Conservation (phyloP, 805 yeast genomes). For the Kluyveromyces aestuarii region DNA sequence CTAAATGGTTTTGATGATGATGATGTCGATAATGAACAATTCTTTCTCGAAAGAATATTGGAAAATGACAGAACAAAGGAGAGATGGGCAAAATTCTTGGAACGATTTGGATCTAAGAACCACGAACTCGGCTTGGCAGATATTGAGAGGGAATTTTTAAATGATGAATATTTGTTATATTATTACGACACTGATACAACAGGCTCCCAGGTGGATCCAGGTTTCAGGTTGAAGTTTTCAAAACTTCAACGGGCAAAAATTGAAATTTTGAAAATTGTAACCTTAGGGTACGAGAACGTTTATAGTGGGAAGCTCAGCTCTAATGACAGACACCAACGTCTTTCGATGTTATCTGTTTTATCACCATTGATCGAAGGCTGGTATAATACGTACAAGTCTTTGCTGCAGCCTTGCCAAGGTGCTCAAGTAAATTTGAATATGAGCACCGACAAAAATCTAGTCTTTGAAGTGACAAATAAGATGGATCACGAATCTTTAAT, state of each 20-base stretch:
- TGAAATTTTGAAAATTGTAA: conserved; percentile 68
- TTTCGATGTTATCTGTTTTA: conserved; percentile 62
- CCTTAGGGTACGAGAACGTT: conserved; percentile 75
- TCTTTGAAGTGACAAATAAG: conserved; percentile 23
- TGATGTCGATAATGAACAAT: conserved; percentile 27
- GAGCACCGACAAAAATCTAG: conserved; percentile 26
- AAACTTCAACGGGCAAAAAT: conserved; percentile 64
- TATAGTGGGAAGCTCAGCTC: conserved; percentile 49
- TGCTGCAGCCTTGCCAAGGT: conserved; percentile 39
- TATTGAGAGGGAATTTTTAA: conserved; percentile 23
- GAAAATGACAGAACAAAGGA: conserved; percentile 16
- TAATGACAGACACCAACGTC: conserved; percentile 51
- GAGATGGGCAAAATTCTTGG: conserved; percentile 17
- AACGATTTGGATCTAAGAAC: conserved; percentile 5
- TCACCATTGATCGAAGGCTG: conserved; percentile 74
- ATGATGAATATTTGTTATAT: conserved; percentile 26
- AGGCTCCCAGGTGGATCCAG: not conserved
- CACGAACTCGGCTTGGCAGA: conserved; percentile 12
- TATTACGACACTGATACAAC: conserved; percentile 8
- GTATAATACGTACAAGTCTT: conserved; percentile 52
- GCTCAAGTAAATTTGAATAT: conserved; percentile 20
- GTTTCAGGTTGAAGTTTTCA: conserved; percentile 42
- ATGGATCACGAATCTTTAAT: conserved; percentile 64
- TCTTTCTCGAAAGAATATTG: conserved; percentile 21
- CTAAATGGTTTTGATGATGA: conserved; percentile 35